phyloP scores from a whole-genome alignment of 2,329 filamentous ascomycete genomes.

The Alternaria gaisen region DNA sequence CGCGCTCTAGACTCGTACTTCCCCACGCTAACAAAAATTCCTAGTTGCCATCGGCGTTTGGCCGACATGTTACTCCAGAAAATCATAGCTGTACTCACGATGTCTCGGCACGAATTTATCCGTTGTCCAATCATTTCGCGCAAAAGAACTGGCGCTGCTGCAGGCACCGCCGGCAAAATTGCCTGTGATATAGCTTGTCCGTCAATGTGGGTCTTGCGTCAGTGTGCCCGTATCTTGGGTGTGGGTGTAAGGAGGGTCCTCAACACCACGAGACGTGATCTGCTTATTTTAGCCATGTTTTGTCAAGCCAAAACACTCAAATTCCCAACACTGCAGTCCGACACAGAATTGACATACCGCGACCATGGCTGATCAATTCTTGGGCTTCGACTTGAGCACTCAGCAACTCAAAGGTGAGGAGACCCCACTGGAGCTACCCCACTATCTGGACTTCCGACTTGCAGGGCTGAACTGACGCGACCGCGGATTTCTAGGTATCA shows the following conservation, averaged over 20 bases:
- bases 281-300: conserved; percentile 25
- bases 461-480: conserved; percentile 24
- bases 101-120: conserved; percentile 29
- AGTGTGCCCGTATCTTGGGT: conserved; percentile 22
- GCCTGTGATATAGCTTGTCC: conserved; percentile 27
- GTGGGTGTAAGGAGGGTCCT: conserved; percentile 23
- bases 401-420: conserved; percentile 88
- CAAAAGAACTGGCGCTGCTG: conserved; percentile 19
- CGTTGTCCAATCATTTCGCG: conserved; percentile 30
- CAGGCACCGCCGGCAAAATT: conserved; percentile 47
- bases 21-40: conserved; percentile 3
- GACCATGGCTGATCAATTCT: conserved; percentile 67
- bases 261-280: conserved; percentile 27
- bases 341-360: conserved; percentile 5
- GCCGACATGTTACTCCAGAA: conserved; percentile 11
- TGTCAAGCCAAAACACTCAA: conserved; percentile 2
- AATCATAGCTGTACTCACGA: conserved; percentile 6
- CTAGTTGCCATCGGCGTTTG: conserved; percentile 10
- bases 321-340: neutral
- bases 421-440: conserved; percentile 42
- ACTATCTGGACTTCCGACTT: conserved; percentile 20
- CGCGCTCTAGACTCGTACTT: conserved; percentile 7
- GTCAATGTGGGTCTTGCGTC: conserved; percentile 29
- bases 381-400: conserved; percentile 95
- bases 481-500: conserved; percentile 67